Percentiles rank a stretch among this genome's conserved stretches.
Conservation (phyloP, 805 yeast species). For the Saturnispora ahearnii region DNA sequence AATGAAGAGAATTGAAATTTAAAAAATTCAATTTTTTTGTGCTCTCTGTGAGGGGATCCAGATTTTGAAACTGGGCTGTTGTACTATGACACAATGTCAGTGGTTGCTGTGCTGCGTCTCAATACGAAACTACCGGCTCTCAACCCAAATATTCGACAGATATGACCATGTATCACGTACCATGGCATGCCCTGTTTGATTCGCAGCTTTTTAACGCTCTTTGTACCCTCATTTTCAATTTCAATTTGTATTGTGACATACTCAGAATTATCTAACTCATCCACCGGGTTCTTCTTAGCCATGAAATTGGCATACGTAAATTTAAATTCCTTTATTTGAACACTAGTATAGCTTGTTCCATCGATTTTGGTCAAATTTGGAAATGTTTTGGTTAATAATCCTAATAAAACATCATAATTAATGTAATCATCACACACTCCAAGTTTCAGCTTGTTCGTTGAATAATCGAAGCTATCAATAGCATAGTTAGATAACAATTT, state of each 20-base stretch:
- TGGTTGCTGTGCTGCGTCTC: constrained; percentile 41
- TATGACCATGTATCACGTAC: not conserved
- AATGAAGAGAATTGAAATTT: constrained; percentile 12
- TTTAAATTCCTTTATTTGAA: not conserved
- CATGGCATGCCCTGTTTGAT: not conserved
- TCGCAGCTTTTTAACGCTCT: not conserved
- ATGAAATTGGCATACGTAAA: not conserved
- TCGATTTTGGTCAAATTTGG: constrained; percentile 37
- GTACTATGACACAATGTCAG: constrained; percentile 48
- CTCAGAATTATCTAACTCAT: not conserved
- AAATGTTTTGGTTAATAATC: constrained; percentile 19
- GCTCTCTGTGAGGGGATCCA: constrained; percentile 16
- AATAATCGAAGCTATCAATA: not conserved
- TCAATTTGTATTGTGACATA: not conserved
- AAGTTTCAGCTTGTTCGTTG: not conserved
- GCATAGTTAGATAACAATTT: not conserved
- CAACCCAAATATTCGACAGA: not conserved
- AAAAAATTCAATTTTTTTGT: not conserved
- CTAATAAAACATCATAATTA: constrained; percentile 14
- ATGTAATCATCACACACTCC: not conserved
- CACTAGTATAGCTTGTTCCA: constrained; percentile 40
- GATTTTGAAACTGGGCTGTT: too few species aligned
- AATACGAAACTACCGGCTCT: constrained; percentile 22
- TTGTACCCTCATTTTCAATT: not conserved
- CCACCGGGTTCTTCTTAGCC: not conserved